These are phyloP conservation scores for Cylindrotheca closterium DNA, from an alignment of 108 stramenopile species.

Conservation along the genomic window DNA sequence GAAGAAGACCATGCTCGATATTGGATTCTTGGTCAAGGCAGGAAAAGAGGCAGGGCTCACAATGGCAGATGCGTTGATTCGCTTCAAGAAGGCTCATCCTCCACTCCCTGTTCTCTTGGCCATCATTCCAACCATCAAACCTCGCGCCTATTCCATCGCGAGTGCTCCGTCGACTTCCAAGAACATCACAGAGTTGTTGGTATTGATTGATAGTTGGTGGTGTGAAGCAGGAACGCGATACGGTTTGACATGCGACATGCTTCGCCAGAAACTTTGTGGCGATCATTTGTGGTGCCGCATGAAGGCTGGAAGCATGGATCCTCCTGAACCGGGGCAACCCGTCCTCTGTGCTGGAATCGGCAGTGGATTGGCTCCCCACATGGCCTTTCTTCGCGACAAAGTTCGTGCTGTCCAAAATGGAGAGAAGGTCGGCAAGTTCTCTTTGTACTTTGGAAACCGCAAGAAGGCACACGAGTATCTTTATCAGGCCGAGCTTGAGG, in stretches of 20 bases:
- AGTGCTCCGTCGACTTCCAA: constrained; percentile 49
- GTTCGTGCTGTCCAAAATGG: constrained; percentile 51
- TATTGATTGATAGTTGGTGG: constrained; percentile 68
- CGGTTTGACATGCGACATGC: constrained; percentile 59
- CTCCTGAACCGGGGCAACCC: constrained; percentile 48
- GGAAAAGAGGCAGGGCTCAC: constrained; percentile 43
- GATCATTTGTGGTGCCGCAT: constrained; percentile 54
- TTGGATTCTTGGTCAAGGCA: constrained; percentile 31
- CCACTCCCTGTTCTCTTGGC: constrained; percentile 53
- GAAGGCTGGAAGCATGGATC: constrained; percentile 65
- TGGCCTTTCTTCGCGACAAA: constrained; percentile 84
- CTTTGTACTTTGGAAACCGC: constrained; percentile 90
- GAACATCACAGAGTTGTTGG: constrained; percentile 42
- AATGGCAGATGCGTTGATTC: constrained; percentile 45
- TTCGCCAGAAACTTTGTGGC: constrained; percentile 41
- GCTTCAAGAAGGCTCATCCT: constrained; percentile 51
- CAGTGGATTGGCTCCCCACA: constrained; percentile 88
- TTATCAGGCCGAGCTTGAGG: constrained; percentile 77
- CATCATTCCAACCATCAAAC: constrained; percentile 79
- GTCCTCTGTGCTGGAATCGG: constrained; percentile 88
- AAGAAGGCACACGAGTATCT: constrained; percentile 73
- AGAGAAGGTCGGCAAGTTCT: constrained; percentile 51
- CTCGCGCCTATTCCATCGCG: constrained; percentile 89
- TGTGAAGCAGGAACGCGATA: constrained; percentile 48
- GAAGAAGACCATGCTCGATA: constrained; percentile 47